Conservation (phyloP, 306 rosid genomes). For the Cucurbita moschata region DNA sequence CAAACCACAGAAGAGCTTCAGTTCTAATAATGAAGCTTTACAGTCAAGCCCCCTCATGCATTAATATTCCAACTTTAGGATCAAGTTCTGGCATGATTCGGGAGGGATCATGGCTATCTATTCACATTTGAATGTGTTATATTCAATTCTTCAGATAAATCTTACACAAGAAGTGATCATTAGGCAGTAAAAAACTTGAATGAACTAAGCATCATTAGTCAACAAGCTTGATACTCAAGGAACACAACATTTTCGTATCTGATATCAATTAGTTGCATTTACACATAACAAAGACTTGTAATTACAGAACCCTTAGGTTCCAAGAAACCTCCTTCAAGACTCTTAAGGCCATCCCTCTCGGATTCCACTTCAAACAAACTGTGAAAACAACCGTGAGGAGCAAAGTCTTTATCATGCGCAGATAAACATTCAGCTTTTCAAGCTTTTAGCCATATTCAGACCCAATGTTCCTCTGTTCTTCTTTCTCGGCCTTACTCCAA, state of each 20-base stretch:
- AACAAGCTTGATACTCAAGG: neutral
- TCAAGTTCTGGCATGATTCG: neutral
- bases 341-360: conserved; percentile 37
- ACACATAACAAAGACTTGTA: neutral
- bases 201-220: neutral
- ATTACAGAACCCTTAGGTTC: conserved; percentile 22
- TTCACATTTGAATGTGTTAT: neutral
- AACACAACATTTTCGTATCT: neutral
- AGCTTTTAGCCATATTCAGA: neutral
- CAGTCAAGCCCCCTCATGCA: neutral
- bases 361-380: conserved; percentile 64
- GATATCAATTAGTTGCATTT: neutral
- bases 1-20: neutral
- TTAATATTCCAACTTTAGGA: neutral
- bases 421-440: neutral
- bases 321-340: conserved; percentile 19
- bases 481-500: neutral
- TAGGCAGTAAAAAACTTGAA: neutral
- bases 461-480: neutral
- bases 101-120: neutral
- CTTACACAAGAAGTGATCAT: neutral
- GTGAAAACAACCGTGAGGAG: conserved; percentile 59
- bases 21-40: neutral
- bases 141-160: neutral
- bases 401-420: conserved; percentile 51